Evolutionary conservation across 352 stramenopile genomes (phyloP).

Genomic region (Phytophthora brassicae): DNA sequence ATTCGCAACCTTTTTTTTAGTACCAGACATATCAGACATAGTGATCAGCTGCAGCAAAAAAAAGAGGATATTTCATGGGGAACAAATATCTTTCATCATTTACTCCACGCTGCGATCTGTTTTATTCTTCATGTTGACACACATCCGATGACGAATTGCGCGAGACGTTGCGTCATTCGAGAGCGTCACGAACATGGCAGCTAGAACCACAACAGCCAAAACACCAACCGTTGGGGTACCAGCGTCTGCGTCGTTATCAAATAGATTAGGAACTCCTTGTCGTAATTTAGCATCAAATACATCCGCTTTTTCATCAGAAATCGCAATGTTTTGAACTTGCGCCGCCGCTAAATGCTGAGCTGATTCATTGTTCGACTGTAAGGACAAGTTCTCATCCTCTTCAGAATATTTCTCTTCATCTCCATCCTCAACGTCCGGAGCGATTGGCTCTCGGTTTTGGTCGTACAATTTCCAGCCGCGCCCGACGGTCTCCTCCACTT

Average conservation of each 20-base stretch:
- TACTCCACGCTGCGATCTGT: slow-evolving; percentile 17
- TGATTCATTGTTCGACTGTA: not conserved
- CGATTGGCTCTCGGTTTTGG: slow-evolving; percentile 3
- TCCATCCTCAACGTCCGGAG: slow-evolving; percentile 4
- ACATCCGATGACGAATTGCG: slow-evolving; percentile 32
- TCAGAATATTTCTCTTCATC: slow-evolving; percentile 1
- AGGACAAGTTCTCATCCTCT: not conserved
- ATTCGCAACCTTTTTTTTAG: no score
- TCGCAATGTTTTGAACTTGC: slow-evolving; percentile 6
- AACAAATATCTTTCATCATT: slow-evolving; percentile 2
- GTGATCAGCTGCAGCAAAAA: no score
- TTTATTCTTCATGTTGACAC: slow-evolving; percentile 16
- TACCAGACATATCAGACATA: no score
- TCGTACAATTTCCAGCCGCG: slow-evolving; percentile 48
- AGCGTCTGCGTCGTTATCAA: slow-evolving; percentile 9
- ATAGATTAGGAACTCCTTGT: slow-evolving; percentile 34
- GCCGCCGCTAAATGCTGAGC: not conserved
- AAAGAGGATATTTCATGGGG: no score
- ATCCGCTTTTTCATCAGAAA: not conserved
- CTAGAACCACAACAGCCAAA: slow-evolving; percentile 39
- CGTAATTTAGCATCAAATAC: slow-evolving; percentile 30
- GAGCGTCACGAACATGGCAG: slow-evolving; percentile 46
- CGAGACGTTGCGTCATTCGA: slow-evolving; percentile 63
- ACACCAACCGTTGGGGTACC: slow-evolving; percentile 38
- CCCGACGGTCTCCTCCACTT: slow-evolving; percentile 51